These are phyloP conservation scores for Albophoma yamanashiensis DNA, from an alignment of 2,329 filamentous ascomycete species.

Conservation along the genomic window DNA sequence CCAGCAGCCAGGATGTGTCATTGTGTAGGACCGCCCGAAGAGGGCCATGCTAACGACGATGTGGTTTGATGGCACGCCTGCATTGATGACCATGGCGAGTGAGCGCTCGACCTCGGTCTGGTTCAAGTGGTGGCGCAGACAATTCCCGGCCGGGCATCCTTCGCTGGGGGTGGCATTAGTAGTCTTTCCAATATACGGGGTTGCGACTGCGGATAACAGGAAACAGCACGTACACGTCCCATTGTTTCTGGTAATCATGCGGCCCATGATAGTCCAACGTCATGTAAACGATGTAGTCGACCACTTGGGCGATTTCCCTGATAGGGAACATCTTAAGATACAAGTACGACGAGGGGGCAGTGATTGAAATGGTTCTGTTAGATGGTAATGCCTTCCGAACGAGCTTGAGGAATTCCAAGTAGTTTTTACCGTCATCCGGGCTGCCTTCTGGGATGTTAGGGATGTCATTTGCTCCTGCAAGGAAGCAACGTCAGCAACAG, in stretches of 20 bases:
- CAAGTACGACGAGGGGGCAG: constrained; percentile 21
- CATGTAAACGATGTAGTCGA: constrained; percentile 25
- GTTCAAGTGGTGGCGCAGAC: constrained; percentile 24
- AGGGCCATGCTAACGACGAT: constrained; percentile 19
- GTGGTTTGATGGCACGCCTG: constrained; percentile 17
- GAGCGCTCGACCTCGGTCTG: constrained; percentile 20
- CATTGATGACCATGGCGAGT: constrained; percentile 23
- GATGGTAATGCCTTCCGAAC: constrained; percentile 2
- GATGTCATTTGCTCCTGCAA: constrained; percentile 10
- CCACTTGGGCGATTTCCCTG: constrained; percentile 10
- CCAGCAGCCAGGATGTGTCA: constrained; percentile 16
- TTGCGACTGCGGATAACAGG: background rate
- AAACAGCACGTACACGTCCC: constrained; percentile 3
- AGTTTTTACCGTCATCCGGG: constrained; percentile 4
- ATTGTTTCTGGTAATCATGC: constrained; percentile 19
- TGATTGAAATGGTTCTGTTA: constrained; percentile 17
- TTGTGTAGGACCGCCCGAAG: constrained; percentile 22
- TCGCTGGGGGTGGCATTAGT: background rate
- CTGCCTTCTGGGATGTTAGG: constrained; percentile 16
- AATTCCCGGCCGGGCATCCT: constrained; percentile 18
- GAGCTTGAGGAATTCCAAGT: constrained; percentile 7
- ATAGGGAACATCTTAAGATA: constrained; percentile 21
- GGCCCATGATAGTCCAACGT: constrained; percentile 22
- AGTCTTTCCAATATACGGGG: background rate
- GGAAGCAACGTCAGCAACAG: background rate